These are phyloP conservation scores for Ophiosphaerella korrae DNA, from an alignment of 2,329 filamentous ascomycete species.

Conservation along the genomic window DNA sequence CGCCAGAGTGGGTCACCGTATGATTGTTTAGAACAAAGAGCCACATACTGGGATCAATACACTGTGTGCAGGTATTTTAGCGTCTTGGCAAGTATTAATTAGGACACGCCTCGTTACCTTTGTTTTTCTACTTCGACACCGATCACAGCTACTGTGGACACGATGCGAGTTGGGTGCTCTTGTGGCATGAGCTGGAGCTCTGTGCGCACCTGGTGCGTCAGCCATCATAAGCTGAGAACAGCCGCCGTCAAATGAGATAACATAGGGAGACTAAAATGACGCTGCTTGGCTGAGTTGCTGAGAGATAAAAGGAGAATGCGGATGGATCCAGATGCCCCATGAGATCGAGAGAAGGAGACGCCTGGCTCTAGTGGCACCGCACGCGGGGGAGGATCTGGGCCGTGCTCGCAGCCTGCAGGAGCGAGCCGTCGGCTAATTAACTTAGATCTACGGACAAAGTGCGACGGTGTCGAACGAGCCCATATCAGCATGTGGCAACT, in stretches of 20 bases:
- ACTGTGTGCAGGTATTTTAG: slow-evolving; percentile 33
- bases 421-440: slow-evolving; percentile 19
- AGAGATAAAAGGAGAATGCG: slow-evolving; percentile 13
- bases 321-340: slow-evolving; percentile 15
- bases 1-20: neutral
- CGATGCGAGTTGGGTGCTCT: slow-evolving; percentile 38
- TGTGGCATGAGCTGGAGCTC: slow-evolving; percentile 19
- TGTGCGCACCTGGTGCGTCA: slow-evolving; percentile 27
- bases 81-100: slow-evolving; percentile 24
- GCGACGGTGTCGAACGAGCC: slow-evolving; percentile 7
- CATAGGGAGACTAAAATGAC: slow-evolving; percentile 13
- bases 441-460: slow-evolving; percentile 3
- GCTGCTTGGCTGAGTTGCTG: slow-evolving; percentile 26
- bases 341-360: slow-evolving; percentile 10
- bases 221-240: slow-evolving; percentile 29
- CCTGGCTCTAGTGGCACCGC: slow-evolving; percentile 14
- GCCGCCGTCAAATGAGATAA: slow-evolving; percentile 7
- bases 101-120: slow-evolving; percentile 31
- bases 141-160: slow-evolving; percentile 46
- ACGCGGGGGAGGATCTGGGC: slow-evolving; percentile 1
- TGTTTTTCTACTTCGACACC: slow-evolving; percentile 46
- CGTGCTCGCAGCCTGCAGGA: slow-evolving; percentile 14
- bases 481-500: slow-evolving; percentile 1
- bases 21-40: neutral
- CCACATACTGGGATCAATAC: slow-evolving; percentile 45